Evolutionary conservation across 768 basidiomycete genomes (phyloP), one percentile per base, ranked within the genome.

Genomic region (Hemileccinum rubropunctum): DNA sequence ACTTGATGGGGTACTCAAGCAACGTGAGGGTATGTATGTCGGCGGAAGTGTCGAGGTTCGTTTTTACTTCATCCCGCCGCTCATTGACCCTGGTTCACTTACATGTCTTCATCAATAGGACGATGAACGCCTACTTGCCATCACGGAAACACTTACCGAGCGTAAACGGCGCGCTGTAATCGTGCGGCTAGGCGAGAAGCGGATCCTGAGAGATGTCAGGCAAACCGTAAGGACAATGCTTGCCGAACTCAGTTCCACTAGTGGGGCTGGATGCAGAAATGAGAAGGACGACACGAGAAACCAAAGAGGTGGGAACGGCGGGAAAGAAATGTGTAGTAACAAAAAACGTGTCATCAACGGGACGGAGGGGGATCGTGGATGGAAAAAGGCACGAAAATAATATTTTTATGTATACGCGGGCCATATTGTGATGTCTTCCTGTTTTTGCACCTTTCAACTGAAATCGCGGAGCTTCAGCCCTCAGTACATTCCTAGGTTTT

Each of bases 111-210:
- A 2, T 41, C n/a, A n/a, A n/a, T 63, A 83, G 72, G 81, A 83
- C 37, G 83, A 88, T 45, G 73, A 75, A 48, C 47, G 51, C 11
- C 66, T 83, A 5, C 66, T 76, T 17, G 54, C 52, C 13, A 42
- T 48, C 14, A 20, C 35, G 8, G 48, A 49, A 8, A 49, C 47
- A n/a, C 61, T 79, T 2, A 48, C 74, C 4, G 49, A 71, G 45
- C 81, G 82, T 56, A 77, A 74, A 58, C 73, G 72, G 51, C 73
- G 83, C 50, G 91, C 92, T 1, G 62, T 85, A 8, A 69, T 88
- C 40, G 89, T 93, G 12, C 77, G 92, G 32, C 63, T 90, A 10
- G 88, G 89, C 4, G 92, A 95, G 71, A 92, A 92, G 69, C 70
- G 77, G 20, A 82, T 93, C 12, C 59, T 94, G 47, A 61, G 58